These are phyloP conservation scores for Diaporthe vexans DNA, from an alignment of 2,329 filamentous ascomycete species.

Conservation along the genomic window DNA sequence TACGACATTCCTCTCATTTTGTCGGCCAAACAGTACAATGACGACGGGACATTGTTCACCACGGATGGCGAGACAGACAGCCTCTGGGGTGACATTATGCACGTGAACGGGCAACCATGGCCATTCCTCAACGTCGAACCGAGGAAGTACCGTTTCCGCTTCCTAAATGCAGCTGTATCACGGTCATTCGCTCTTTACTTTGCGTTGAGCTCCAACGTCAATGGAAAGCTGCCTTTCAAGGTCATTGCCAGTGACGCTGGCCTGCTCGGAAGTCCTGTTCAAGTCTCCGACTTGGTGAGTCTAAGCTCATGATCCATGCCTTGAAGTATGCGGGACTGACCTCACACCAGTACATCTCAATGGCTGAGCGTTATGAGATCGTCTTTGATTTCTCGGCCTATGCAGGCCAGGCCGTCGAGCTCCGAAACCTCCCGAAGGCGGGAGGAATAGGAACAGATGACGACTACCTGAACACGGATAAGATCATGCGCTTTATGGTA, in stretches of 20 bases:
- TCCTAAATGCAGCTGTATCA: conserved; percentile 65
- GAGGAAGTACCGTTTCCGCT: conserved; percentile 70
- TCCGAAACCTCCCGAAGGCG: conserved; percentile 50
- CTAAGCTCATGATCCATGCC: neutral
- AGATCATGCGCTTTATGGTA: conserved; percentile 67
- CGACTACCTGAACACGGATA: conserved; percentile 65
- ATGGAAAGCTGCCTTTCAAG: conserved; percentile 59
- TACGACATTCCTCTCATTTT: conserved; percentile 68
- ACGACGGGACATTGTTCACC: conserved; percentile 63
- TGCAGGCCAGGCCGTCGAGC: conserved; percentile 62
- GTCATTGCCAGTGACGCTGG: conserved; percentile 69
- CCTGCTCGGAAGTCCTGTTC: conserved; percentile 61
- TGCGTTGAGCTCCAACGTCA: conserved; percentile 49
- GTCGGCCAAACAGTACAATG: conserved; percentile 64
- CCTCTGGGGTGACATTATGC: conserved; percentile 70
- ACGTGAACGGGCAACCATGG: conserved; percentile 73
- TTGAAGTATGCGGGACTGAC: neutral
- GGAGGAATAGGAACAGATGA: conserved; percentile 58
- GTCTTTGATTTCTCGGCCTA: conserved; percentile 67
- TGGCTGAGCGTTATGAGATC: conserved; percentile 71
- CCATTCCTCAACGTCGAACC: conserved; percentile 71
- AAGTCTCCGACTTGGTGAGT: conserved; percentile 52
- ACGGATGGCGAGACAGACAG: conserved; percentile 59
- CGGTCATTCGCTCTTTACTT: conserved; percentile 64
- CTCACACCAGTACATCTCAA: conserved; percentile 55